Base-by-base conservation (phyloP, 805 yeast species). In the Metschnikowia picachoensis region DNA sequence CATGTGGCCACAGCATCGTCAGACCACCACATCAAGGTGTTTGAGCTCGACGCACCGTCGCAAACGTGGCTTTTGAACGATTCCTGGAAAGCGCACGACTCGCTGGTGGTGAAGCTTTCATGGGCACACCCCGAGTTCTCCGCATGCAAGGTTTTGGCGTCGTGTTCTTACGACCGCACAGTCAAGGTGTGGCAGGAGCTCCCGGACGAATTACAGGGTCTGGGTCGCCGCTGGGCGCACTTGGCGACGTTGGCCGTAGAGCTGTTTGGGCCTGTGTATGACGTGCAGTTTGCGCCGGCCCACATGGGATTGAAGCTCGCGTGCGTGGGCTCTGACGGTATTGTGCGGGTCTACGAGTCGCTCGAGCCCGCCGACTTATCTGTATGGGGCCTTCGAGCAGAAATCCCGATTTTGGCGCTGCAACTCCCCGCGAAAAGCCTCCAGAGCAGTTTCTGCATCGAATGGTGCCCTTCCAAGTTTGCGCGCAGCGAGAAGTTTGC, bases 81-180 rank as follows among this genome's bases (percentile, higher is more conserved):
- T 65, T 82, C 87, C 39, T 94, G 97, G 95, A 87, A 86, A 55
- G 98, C 98, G 0, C 99, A 94, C 61, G 97, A 94, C 57, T 82
- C 95, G 8, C 79, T 90, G 47, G 79, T 94, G 25, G 86, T 89
- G 16, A 80, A 85, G 55, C 73, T 94, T 9, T 81, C 82, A 39
- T 94, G 97, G 95, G 97, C 98, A 0, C 85, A 88, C 41, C 99
- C 99, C 2, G 95, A 92, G 64, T 90, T 82, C 65, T 65, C 70
- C 25, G 65, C 67, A 48, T 95, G 96, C 8, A 87, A 87, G 59
- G 71, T 94, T 3, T 65, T 94, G 20, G 95, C 96, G 1, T 80
- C 94, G 25, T 90, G 91, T 31, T 87, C 97, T 1, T 89, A 85
- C 64, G 99, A 94, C 60, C 77, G 95, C 44, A 86, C 95, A 0